Evolutionary conservation across 2,329 filamentous ascomycete genomes (phyloP), one percentile per base, ranked within the genome.

Genomic region (Gremmenia infestans): DNA sequence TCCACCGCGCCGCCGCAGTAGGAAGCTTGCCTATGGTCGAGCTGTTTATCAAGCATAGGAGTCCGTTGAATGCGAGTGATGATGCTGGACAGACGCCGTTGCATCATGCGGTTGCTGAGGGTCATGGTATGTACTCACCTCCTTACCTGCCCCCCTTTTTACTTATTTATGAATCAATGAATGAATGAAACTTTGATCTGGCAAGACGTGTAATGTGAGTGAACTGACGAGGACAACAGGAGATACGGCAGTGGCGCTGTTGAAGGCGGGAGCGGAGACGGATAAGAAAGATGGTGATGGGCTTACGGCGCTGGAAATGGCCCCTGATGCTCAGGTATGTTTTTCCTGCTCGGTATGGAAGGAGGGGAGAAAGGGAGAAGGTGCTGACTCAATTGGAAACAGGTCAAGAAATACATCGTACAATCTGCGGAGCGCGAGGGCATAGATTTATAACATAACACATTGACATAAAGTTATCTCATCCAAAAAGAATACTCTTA

Each of bases 1-100:
- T 99, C 25, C 95, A 99, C 72, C 85, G 94, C 17, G 94, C 94
- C 3, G 93, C 94, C 0, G 93, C 94, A 2, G 83, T 91, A 3
- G 95, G 95, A 6, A 93, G 88, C 4, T 82, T 88, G n/a, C 91
- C 93, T 5, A 91, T 99, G 75, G 79, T 96, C 48, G 88, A 85
- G 65, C 74, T 96, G 39, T 75, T 99, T 14, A 75, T 97, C 15
- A 83, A 89, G 66, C 82, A 89, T 64, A 80, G 78, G 62, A 96
- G 90, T 62, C 92, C 93, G 0, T 69, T 97, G 23, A 90, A 96
- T 71, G 86, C 91, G 2, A 86, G 87, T 2, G 94, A 99, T 74
- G 76, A 78, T 37, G 85, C 91, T 63, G 93, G 93, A 1, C 85
- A 89, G 70, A 97, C 94, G 23, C 87, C 94, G 3, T 76, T 99